A percentile compares a stretch with the other conserved stretches of the same genome.
These are phyloP conservation scores for Fusarium zealandicum DNA, from an alignment of 2,329 filamentous ascomycete species.

Conservation along the genomic window DNA sequence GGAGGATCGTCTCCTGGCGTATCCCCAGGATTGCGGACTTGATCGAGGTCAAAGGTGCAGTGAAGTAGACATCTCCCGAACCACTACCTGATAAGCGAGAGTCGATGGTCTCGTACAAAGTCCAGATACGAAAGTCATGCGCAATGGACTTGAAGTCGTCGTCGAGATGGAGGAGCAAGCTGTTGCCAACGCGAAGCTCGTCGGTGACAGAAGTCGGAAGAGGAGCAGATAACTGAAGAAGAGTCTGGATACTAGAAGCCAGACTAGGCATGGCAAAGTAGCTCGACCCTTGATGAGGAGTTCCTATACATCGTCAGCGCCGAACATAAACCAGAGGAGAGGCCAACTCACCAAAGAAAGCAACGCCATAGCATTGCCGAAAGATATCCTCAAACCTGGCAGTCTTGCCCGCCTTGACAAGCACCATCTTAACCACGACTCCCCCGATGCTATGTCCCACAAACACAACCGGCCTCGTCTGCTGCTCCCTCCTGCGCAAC, in stretches of 20 bases:
- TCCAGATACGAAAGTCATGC: constrained; percentile 67
- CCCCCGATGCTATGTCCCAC: constrained; percentile 69
- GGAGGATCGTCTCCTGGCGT: constrained; percentile 59
- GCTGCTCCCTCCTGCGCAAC: constrained; percentile 46
- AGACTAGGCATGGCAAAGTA: constrained; percentile 67
- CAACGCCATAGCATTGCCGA: constrained; percentile 65
- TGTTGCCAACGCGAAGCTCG: constrained; percentile 59
- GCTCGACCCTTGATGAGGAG: constrained; percentile 68
- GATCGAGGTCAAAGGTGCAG: constrained; percentile 65
- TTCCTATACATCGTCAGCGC: constrained; percentile 48
- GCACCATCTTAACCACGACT: constrained; percentile 63
- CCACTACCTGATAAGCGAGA: constrained; percentile 59
- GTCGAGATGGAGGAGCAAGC: constrained; percentile 57
- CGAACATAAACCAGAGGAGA: rapidly evolving
- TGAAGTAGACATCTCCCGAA: constrained; percentile 60
- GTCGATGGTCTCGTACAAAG: constrained; percentile 68
- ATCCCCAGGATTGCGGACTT: constrained; percentile 61
- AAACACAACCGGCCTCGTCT: constrained; percentile 63
- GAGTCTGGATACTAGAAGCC: constrained; percentile 59
- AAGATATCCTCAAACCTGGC: constrained; percentile 53
- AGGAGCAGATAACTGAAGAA: constrained; percentile 60
- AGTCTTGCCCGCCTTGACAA: constrained; percentile 56
- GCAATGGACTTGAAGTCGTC: constrained; percentile 64
- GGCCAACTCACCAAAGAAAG: constrained; percentile 61
- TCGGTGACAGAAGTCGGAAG: constrained; percentile 59